Conservation (phyloP, 805 yeast species). For the Cyberlindnera samutprakarnensis region DNA sequence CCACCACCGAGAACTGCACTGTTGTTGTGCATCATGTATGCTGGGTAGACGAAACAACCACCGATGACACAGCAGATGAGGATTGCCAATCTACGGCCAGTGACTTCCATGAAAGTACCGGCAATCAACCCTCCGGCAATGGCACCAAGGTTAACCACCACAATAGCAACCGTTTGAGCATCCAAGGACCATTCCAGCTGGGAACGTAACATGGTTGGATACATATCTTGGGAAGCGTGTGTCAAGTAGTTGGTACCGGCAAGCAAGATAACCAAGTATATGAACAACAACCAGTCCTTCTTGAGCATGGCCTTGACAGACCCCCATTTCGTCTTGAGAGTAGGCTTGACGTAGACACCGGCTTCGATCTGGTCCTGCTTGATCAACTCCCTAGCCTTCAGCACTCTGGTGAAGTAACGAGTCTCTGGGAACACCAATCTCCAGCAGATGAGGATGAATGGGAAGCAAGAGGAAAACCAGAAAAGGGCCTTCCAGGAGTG, state of each 20-base stretch:
- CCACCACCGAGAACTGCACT: constrained; percentile 48
- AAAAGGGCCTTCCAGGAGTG: constrained; percentile 63
- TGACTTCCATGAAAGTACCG: constrained; percentile 49
- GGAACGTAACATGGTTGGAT: constrained; percentile 51
- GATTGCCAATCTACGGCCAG: constrained; percentile 57
- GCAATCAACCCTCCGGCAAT: constrained; percentile 51
- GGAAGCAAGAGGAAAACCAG: constrained; percentile 67
- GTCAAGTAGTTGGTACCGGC: constrained; percentile 65
- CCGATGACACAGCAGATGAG: constrained; percentile 45
- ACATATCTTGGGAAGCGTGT: constrained; percentile 71
- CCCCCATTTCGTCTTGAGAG: constrained; percentile 16
- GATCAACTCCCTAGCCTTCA: constrained; percentile 23
- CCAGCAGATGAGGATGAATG: constrained; percentile 50
- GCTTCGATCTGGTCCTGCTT: constrained; percentile 21
- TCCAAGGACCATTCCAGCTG: constrained; percentile 43
- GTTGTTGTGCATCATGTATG: constrained; percentile 32
- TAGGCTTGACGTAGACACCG: constrained; percentile 22
- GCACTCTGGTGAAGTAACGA: constrained; percentile 33
- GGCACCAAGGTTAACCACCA: constrained; percentile 62
- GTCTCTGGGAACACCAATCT: constrained; percentile 56
- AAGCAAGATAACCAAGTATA: constrained; percentile 53
- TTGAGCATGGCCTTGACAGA: constrained; percentile 30
- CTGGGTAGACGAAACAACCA: constrained; percentile 58
- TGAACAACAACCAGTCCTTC: constrained; percentile 53
- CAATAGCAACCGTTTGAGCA: constrained; percentile 50